Evolutionary conservation across 2,329 filamentous ascomycete genomes (phyloP).

Genomic region (Colletotrichum musicola): DNA sequence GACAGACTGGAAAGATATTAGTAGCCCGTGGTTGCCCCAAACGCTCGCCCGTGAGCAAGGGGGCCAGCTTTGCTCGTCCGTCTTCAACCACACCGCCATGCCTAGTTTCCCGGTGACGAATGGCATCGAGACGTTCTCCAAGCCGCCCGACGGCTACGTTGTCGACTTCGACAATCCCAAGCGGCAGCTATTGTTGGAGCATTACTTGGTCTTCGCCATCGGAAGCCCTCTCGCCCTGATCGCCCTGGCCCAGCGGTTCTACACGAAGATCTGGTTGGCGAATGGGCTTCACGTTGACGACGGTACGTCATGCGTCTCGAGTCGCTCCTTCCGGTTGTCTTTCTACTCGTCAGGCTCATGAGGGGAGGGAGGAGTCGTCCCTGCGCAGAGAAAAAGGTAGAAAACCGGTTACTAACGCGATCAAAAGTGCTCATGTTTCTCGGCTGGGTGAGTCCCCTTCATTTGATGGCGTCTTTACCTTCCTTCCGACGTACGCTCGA

Average conservation of each 20-base stretch:
- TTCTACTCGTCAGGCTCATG: too few relatives aligned
- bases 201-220: constrained; percentile 42
- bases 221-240: constrained; percentile 38
- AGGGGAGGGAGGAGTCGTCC: too few relatives aligned
- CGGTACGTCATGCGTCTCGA: constrained; percentile 27
- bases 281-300: constrained; percentile 43
- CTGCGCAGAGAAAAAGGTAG: too few relatives aligned
- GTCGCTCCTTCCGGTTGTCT: too few relatives aligned
- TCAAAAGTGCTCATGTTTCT: constrained; percentile 37
- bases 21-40: background rate
- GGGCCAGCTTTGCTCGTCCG: background rate
- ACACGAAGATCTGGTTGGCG: constrained; percentile 46
- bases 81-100: constrained; percentile 18
- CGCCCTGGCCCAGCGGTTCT: constrained; percentile 40
- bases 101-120: constrained; percentile 24
- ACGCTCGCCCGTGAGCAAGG: too few relatives aligned
- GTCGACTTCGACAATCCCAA: constrained; percentile 45
- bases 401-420: background rate
- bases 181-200: constrained; percentile 39
- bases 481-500: too few relatives aligned
- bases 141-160: constrained; percentile 41
- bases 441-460: constrained; percentile 34
- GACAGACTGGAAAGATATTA: background rate
- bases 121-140: constrained; percentile 21
- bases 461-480: too few relatives aligned